These are phyloP conservation scores for Fraxinus sp. DNA, from an alignment of 305 asterid species.

Conservation along the genomic window DNA sequence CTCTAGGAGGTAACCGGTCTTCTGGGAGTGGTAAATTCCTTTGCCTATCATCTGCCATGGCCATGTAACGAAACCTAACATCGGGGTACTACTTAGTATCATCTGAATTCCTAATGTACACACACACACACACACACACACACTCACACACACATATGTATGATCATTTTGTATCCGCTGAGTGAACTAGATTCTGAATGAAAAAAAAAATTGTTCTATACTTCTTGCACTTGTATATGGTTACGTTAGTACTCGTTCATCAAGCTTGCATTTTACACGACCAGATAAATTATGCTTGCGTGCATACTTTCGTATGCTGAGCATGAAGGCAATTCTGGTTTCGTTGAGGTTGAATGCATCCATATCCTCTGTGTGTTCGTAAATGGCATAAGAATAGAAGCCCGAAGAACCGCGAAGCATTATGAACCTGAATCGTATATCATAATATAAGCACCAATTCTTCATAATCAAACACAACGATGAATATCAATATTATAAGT, in stretches of 20 bases:
- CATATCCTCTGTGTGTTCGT: conserved; percentile 44
- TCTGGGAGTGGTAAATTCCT: conserved; percentile 56
- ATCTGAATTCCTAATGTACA: not conserved
- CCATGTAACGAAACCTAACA: conserved; percentile 60
- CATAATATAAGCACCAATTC: not conserved
- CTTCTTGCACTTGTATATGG: not conserved
- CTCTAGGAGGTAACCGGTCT: conserved; percentile 54
- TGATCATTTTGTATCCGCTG: not conserved
- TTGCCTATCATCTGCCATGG: conserved; percentile 55
- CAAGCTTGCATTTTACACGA: not conserved
- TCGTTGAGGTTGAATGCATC: conserved; percentile 53
- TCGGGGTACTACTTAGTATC: not conserved
- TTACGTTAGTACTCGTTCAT: not conserved
- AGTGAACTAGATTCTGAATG: not conserved
- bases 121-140: not conserved
- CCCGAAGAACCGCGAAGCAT: conserved; percentile 46
- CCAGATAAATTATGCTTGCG: not conserved
- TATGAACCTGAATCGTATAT: conserved; percentile 38
- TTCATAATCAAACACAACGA: not conserved
- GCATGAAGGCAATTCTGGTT: conserved; percentile 67
- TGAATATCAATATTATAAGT: not conserved
- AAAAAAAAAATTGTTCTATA: not conserved
- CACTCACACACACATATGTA: not conserved
- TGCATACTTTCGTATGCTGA: conserved; percentile 42
- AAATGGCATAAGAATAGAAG: conserved; percentile 58